A percentile compares a stretch with the other conserved stretches of the same genome.
Conservation (phyloP, 1,284 basidiomycete species). For the Mycosarcoma maydis region DNA sequence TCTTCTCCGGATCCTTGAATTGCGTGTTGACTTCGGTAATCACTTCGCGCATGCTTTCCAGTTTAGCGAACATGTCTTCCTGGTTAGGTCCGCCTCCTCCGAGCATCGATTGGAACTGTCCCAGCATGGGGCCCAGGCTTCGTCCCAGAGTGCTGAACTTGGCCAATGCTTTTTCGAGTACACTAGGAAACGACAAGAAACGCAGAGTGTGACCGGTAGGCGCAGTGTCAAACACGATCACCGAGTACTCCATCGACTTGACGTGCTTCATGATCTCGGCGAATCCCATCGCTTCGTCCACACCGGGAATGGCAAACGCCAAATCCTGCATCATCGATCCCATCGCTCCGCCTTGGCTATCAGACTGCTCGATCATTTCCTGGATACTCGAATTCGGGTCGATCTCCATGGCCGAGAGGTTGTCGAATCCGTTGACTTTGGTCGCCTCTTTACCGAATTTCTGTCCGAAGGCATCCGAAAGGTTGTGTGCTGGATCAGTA, state of each 20-base stretch:
- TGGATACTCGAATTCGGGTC: conserved; percentile 96
- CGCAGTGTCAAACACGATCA: conserved; percentile 98
- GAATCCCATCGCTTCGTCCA: conserved; percentile 99
- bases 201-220: conserved; percentile 98
- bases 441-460: conserved; percentile 99
- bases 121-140: conserved; percentile 88
- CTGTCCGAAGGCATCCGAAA: conserved; percentile 98
- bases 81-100: conserved; percentile 74
- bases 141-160: conserved; percentile 92
- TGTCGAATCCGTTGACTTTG: conserved; percentile 97
- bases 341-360: conserved; percentile 84
- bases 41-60: conserved; percentile 94
- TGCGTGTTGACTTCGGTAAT: conserved; percentile 99
- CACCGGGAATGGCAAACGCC: conserved; percentile 97
- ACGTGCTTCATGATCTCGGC: conserved; percentile 99
- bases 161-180: conserved; percentile 94
- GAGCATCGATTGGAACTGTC: conserved; percentile 88
- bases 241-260: conserved; percentile 99
- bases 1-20: conserved; percentile 99
- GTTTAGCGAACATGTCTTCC: conserved; percentile 93
- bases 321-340: conserved; percentile 99
- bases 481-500: conserved; percentile 97
- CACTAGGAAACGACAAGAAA: conserved; percentile 96
- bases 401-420: conserved; percentile 98
- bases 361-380: conserved; percentile 98